Conservation (phyloP, 1,284 basidiomycete species). For the Boletus semigastroideus region DNA sequence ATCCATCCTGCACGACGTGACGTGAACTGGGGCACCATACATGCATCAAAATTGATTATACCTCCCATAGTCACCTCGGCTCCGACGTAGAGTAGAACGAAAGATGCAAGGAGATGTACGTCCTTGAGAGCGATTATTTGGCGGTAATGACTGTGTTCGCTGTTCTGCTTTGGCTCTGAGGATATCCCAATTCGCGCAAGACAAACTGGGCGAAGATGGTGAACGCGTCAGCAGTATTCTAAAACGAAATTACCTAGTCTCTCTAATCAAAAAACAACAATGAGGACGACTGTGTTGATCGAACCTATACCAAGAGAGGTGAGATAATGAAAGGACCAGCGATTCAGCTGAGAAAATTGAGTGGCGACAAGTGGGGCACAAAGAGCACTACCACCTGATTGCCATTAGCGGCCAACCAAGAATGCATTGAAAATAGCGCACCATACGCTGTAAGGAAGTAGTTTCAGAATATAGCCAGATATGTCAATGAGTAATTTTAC, state of each 20-base stretch:
- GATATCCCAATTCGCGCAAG: background rate
- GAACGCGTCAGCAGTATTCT: too few species aligned
- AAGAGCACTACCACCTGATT: slow-evolving; percentile 54
- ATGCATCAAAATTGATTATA: slow-evolving; percentile 10
- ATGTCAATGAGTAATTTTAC: background rate
- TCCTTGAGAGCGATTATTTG: slow-evolving; percentile 47
- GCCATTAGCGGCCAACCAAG: background rate
- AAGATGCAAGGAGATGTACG: slow-evolving; percentile 52
- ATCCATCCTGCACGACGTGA: slow-evolving; percentile 40
- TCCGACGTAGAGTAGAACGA: slow-evolving; percentile 56
- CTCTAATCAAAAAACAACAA: slow-evolving; percentile 45
- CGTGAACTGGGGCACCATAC: background rate
- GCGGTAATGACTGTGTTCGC: slow-evolving; percentile 41
- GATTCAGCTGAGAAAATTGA: slow-evolving; percentile 49
- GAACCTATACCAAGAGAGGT: slow-evolving; percentile 57
- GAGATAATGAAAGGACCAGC: slow-evolving; percentile 67
- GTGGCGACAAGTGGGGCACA: slow-evolving; percentile 60
- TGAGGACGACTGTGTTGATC: slow-evolving; percentile 42
- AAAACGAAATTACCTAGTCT: slow-evolving; percentile 13
- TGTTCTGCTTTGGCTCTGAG: slow-evolving; percentile 22
- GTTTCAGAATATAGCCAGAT: background rate
- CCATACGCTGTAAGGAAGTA: slow-evolving; percentile 14
- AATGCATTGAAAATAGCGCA: background rate
- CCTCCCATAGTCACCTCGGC: slow-evolving; percentile 43
- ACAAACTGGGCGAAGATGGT: too few species aligned